Percentiles rank a stretch among this genome's conserved stretches.
Evolutionary conservation across 768 basidiomycete species (phyloP).

Genomic region (Naganishia vaughanmartiniae): DNA sequence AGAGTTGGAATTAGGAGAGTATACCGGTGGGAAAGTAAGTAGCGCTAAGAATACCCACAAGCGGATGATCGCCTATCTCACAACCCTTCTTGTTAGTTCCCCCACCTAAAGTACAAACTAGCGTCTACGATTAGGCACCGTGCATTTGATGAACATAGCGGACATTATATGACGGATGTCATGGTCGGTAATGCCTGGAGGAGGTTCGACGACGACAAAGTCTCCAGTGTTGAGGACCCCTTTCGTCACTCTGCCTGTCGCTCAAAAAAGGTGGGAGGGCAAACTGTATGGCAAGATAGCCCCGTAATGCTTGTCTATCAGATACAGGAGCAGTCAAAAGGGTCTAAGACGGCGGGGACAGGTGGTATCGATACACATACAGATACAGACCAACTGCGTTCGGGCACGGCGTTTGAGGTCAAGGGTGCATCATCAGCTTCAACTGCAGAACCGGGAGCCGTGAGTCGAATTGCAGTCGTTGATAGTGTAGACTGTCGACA

Average conservation of each 20-base stretch:
- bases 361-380: background rate
- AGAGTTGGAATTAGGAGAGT: no score
- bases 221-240: background rate
- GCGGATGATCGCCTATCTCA: no score
- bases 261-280: background rate
- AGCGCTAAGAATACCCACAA: no score
- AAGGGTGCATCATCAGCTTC: no score
- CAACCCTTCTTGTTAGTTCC: no score
- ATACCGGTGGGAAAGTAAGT: background rate
- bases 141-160: background rate
- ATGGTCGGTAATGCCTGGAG: background rate
- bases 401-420: no score
- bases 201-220: background rate
- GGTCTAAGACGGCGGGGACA: background rate
- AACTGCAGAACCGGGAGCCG: no score
- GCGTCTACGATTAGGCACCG: background rate
- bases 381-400: no score
- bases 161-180: background rate
- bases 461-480: no score
- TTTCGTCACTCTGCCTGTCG: background rate
- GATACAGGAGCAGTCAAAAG: background rate
- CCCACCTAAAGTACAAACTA: background rate
- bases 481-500: no score
- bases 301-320: background rate
- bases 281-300: background rate